These are phyloP conservation scores for Vitis hybrid DNA, from an alignment of 177 flowering plant species.

Conservation along the genomic window DNA sequence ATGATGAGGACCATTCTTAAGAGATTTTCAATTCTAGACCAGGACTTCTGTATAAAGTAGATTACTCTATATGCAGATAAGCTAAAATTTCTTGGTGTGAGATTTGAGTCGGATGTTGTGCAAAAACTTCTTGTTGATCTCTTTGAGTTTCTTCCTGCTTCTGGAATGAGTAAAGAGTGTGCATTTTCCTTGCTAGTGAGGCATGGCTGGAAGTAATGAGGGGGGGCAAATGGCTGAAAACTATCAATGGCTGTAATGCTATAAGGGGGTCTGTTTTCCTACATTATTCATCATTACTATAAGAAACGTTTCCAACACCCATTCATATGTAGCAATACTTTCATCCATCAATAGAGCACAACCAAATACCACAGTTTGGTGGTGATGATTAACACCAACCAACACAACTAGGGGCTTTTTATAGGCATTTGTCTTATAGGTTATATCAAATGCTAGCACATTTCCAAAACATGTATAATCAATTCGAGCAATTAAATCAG, in stretches of 20 bases:
- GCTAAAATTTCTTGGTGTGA: slow-evolving; percentile 10
- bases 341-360: too few relatives aligned
- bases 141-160: background rate
- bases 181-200: slow-evolving; percentile 5
- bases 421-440: too few relatives aligned
- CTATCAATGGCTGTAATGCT: background rate
- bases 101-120: background rate
- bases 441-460: too few relatives aligned
- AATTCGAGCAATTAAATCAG: too few relatives aligned
- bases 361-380: too few relatives aligned
- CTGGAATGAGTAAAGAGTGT: slow-evolving; percentile 9
- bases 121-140: background rate
- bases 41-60: background rate
- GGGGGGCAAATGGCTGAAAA: slow-evolving; percentile 12
- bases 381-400: too few relatives aligned
- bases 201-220: slow-evolving; percentile 9
- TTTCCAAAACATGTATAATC: too few relatives aligned
- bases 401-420: too few relatives aligned
- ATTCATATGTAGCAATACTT: too few relatives aligned
- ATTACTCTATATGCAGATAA: slow-evolving; percentile 10
- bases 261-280: too few relatives aligned
- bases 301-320: too few relatives aligned
- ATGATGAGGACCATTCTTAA: background rate
- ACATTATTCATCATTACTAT: too few relatives aligned
- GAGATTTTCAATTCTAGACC: slow-evolving; percentile 7